Base-by-base conservation (phyloP, 129 eudicot genomes). In the Heracleum sosnowskyi region DNA sequence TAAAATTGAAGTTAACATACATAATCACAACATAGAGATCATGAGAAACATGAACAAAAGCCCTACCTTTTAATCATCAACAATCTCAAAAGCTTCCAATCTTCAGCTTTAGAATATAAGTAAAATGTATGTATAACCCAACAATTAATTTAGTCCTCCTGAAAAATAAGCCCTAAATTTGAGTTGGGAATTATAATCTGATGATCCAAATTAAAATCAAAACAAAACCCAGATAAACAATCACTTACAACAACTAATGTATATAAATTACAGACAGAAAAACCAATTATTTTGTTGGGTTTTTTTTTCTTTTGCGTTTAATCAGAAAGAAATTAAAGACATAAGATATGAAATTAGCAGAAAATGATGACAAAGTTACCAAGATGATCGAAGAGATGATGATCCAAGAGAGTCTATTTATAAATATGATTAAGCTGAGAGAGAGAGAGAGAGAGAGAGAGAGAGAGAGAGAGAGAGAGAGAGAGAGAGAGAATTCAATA, bases 61-160 rank as follows among this genome's bases (percentile, higher is more conserved):
- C 20, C 71, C n/a, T 82, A 86, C 96, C 96, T 66, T 86, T 72
- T 83, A 86, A 86, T 82, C 92, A 90, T 88, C 81, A 86, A 90
- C 83, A 76, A 80, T 76, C 79, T 75, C 75, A 79, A 41, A 87
- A 84, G 75, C 86, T 80, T 82, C 28, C 55, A 41, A 62, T 26
- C 63, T 2, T 18, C 41, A 78, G 3, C 76, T 24, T 53, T 29
- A 18, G n/a, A 39, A 17, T 35, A 69, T 17, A 66, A 34, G 24
- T 31, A 24, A 31, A 20, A 34, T 34, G 42, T 39, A 35, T 20
- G 16, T 17, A 18, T 33, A 37, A 81, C 72, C 63, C 44, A 79
- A 63, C 77, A 55, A 79, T 17, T 40, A 41, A 40, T 24, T 11
- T n/a, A 24, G 4, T 7, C 20, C 22, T 26, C 49, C 77, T 74